Base-by-base conservation (phyloP, 257 asterid genomes). In the Hygrophila difformis region DNA sequence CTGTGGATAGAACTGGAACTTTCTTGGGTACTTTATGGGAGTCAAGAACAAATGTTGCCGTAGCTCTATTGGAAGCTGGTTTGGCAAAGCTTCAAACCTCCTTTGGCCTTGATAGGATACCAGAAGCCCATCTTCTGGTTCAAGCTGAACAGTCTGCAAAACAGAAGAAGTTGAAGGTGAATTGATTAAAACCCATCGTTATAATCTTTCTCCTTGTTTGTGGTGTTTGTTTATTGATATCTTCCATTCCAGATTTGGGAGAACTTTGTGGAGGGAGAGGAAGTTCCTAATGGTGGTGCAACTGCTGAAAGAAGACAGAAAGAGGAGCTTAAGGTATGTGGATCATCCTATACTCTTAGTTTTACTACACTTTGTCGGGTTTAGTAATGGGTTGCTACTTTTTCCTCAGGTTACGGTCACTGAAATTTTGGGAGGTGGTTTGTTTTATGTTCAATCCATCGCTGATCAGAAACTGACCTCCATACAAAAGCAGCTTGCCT, bases 81-180 rank as follows among this genome's bases (percentile, higher is more conserved):
- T 66, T 91, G 70, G 99, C 99, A 6, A 91, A 62, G 72, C 78
- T 91, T 62, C 97, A 84, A 46, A 57, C 81, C 44, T 66, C 93
- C 56, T 86, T 86, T 67, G 93, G 95, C 41, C 20, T 78, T 21
- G 97, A 88, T 56, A 72, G 93, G 67, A 74, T 80, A 51, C 85
- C 80, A 34, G 99, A 91, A 13, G 79, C 86, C 57, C 95, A 91
- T 73, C 89, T 86, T 45, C 72, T 91, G 19, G 64, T 23, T 59
- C 96, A 78, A 67, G 99, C 99, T 6, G 96, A 91, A 76, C 87
- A 80, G 69, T 81, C 80, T 8, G 99, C 96, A 10, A 91, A 82
- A 56, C 77, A 65, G 65, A 93, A 91, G 72, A 91, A 91, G 69
- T 61, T 91, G 76, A 91, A 91, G 96, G 96, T 72, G 58, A 63